Base-by-base conservation (phyloP, 225 moss, liverwort and hornwort genomes). In the Marchantia polymorpha region DNA sequence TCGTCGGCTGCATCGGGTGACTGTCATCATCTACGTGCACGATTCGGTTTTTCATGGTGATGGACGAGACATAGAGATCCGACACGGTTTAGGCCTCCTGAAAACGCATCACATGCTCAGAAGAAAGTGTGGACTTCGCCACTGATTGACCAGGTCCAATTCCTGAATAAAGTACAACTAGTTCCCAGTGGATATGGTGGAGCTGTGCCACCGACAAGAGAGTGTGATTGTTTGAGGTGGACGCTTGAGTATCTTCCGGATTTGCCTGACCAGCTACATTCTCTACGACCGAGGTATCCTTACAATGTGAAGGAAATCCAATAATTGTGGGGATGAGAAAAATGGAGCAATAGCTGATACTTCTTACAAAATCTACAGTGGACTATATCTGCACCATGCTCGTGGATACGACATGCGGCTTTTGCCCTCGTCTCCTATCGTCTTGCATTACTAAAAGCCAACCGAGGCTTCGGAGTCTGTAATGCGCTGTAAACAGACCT, bases 121-220 rank as follows among this genome's bases (percentile, higher is more conserved):
- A 70, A 22, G 72, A 72, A 50, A 72, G 52, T 50, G 51, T 72
- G 72, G 52, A 0, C 23, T 72, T 46, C 72, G n/a, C 72, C 23
- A 51, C 72, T 72, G 51, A 52, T 72, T 52, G 12, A 52, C 52
- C 69, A 72, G 72, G 51, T 72, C n/a, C 72, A 52, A 50, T 72
- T 72, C 72, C 72, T 72, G 72, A 72, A 72, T 72, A 72, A 72
- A 72, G 52, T 72, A 72, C 52, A 25, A 72, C 72, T 23, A 72
- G 72, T 52, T 52, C 52, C 72, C 51, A 69, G 47, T 6, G 39
- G 70, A 22, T 51, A 29, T 23, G 25, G 72, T 23, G 51, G 51
- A 72, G 72, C 22, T 25, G 50, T 46, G 25, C 72, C 72, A 25
- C 68, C 68, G 17, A 3, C 20, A 69, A 10, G 72, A 52, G 52